A percentile compares a stretch with the other conserved stretches of the same genome.
These are phyloP conservation scores for Cryphonectria naterciae DNA, from an alignment of 2,329 filamentous ascomycete species.

Conservation along the genomic window DNA sequence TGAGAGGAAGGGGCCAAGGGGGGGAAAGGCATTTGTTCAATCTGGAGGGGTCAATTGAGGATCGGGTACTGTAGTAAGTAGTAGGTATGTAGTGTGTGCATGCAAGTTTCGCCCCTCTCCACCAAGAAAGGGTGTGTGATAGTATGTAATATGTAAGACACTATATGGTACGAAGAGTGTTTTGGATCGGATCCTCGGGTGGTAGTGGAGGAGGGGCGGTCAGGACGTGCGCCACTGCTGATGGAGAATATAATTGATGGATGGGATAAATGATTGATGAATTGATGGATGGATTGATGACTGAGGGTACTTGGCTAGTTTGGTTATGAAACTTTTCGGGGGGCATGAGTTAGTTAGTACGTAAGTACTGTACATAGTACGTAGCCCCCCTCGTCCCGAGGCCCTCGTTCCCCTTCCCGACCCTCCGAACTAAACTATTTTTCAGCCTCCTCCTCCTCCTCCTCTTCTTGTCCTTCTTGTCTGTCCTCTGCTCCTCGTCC, in stretches of 20 bases:
- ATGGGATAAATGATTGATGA: neutral
- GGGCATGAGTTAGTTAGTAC: neutral
- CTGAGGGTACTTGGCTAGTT: neutral
- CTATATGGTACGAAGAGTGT: neutral
- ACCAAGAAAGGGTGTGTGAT: neutral
- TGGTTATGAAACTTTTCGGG: constrained; percentile 4
- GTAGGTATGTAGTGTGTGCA: no score
- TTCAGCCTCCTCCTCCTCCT: constrained; percentile 3
- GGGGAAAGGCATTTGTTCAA: no score
- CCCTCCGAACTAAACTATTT: neutral
- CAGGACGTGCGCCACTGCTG: neutral
- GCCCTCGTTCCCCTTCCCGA: neutral
- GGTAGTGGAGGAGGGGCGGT: neutral
- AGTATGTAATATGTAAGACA: neutral
- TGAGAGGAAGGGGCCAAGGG: no score
- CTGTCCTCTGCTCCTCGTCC: no score
- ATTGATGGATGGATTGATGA: neutral
- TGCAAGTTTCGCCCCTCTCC: neutral
- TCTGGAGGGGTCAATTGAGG: no score
- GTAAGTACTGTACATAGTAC: neutral
- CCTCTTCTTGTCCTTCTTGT: neutral
- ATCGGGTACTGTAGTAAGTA: no score
- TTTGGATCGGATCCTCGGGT: neutral
- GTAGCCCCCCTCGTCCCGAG: neutral
- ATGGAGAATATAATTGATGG: neutral